A percentile compares a stretch with the other conserved stretches of the same genome.
These are phyloP conservation scores for Salix viminalis DNA, from an alignment of 345 rosid species.

Conservation along the genomic window DNA sequence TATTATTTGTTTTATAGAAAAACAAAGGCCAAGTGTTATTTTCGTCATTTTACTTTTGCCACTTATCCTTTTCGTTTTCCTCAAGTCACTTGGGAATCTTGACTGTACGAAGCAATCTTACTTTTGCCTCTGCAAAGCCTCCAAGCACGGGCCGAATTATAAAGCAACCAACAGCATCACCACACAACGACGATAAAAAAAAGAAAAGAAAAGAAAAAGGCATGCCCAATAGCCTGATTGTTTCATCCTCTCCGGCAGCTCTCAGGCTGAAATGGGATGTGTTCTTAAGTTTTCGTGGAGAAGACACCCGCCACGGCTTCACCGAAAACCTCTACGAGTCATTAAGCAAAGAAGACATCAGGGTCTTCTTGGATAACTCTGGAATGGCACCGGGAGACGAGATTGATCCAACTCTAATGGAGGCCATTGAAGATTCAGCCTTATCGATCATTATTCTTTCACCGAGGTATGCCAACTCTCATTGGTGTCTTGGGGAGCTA, in stretches of 20 bases:
- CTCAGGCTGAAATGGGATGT: constrained; percentile 45
- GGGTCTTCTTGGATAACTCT: constrained; percentile 41
- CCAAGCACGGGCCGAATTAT: background rate
- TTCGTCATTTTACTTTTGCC: too few species aligned
- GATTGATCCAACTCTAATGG: constrained; percentile 28
- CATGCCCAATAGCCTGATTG: background rate
- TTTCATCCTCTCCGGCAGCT: constrained; percentile 17
- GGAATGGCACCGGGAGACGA: constrained; percentile 42
- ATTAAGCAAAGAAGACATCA: constrained; percentile 20
- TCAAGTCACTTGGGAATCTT: too few species aligned
- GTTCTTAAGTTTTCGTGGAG: constrained; percentile 55
- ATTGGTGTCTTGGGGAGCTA: constrained; percentile 50
- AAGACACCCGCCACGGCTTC: constrained; percentile 43
- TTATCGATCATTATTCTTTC: constrained; percentile 43
- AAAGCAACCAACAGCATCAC: background rate
- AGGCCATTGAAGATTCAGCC: constrained; percentile 52
- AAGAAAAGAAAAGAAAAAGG: background rate
- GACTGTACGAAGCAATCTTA: too few species aligned
- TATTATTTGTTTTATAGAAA: too few species aligned
- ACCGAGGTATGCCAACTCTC: constrained; percentile 32
- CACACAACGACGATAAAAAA: background rate
- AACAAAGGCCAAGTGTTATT: too few species aligned
- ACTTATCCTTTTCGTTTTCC: too few species aligned
- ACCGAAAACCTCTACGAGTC: constrained; percentile 22
- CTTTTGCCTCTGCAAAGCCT: too few species aligned